Conservation (phyloP, 2,329 filamentous ascomycete species). For the Monilinia vaccinii-corymbosi region DNA sequence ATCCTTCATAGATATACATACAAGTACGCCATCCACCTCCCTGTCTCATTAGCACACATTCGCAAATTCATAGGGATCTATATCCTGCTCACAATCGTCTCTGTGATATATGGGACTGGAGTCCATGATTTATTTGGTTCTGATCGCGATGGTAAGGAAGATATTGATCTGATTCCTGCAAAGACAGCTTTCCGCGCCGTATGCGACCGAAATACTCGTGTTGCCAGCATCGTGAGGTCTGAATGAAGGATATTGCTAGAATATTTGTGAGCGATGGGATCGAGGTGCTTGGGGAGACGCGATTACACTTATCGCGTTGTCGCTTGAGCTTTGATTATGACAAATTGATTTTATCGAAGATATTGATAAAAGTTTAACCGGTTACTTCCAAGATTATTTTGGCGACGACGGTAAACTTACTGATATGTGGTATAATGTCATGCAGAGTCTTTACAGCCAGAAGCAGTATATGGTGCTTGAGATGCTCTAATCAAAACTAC, state of each 20-base stretch:
- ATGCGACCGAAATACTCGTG: constrained; percentile 20
- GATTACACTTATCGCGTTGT: constrained; percentile 12
- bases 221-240: constrained; percentile 21
- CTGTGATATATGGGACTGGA: constrained; percentile 45
- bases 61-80: constrained; percentile 1
- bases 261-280: not conserved
- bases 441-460: constrained; percentile 19
- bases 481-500: not conserved
- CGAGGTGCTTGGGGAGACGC: constrained; percentile 13
- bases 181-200: constrained; percentile 20
- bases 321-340: constrained; percentile 2
- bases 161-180: constrained; percentile 19
- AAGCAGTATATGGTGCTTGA: constrained; percentile 10
- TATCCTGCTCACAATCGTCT: constrained; percentile 42
- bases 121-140: constrained; percentile 29
- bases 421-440: constrained; percentile 25
- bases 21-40: constrained; percentile 70
- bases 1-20: constrained; percentile 36
- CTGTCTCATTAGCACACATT: constrained; percentile 35
- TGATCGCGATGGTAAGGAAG: constrained; percentile 16
- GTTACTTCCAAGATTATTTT: not conserved
- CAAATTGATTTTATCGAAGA: not conserved
- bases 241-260: not conserved
- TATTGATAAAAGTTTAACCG: not conserved
- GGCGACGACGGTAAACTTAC: not conserved